Conservation (phyloP, 2,329 filamentous ascomycete species). For the Penicillium sp. region DNA sequence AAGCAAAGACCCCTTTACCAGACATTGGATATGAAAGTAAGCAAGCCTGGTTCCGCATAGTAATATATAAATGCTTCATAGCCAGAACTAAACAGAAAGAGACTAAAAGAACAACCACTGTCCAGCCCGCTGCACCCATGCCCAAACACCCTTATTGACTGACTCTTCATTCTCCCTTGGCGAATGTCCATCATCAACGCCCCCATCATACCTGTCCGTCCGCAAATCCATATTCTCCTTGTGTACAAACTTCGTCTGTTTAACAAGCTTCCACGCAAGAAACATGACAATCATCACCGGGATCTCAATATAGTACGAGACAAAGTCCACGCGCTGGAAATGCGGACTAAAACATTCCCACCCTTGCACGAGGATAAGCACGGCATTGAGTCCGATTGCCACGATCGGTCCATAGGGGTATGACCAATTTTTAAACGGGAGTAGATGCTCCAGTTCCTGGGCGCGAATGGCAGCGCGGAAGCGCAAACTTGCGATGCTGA, state of each 20-base stretch:
- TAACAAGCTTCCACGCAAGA: constrained; percentile 52
- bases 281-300: constrained; percentile 55
- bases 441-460: constrained; percentile 56
- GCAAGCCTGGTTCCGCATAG: no score
- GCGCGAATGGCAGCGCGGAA: constrained; percentile 54
- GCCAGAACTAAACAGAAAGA: no score
- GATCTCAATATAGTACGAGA: constrained; percentile 59
- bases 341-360: constrained; percentile 54
- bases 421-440: constrained; percentile 62
- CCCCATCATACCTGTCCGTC: constrained; percentile 42
- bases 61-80: no score
- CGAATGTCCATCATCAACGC: constrained; percentile 22
- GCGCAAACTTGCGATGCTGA: constrained; percentile 59
- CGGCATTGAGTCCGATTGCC: constrained; percentile 52
- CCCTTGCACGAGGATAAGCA: constrained; percentile 59
- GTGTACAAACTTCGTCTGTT: constrained; percentile 43
- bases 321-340: constrained; percentile 56
- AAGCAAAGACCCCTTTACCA: no score
- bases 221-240: constrained; percentile 48
- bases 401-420: constrained; percentile 58
- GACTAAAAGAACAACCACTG: constrained; percentile 40
- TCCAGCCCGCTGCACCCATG: constrained; percentile 29
- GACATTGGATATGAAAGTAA: no score
- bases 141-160: constrained; percentile 8
- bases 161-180: constrained; percentile 23